These are phyloP conservation scores for Conoideocrella luteorostrata DNA, from an alignment of 2,329 filamentous ascomycete genomes.

Conservation along the genomic window DNA sequence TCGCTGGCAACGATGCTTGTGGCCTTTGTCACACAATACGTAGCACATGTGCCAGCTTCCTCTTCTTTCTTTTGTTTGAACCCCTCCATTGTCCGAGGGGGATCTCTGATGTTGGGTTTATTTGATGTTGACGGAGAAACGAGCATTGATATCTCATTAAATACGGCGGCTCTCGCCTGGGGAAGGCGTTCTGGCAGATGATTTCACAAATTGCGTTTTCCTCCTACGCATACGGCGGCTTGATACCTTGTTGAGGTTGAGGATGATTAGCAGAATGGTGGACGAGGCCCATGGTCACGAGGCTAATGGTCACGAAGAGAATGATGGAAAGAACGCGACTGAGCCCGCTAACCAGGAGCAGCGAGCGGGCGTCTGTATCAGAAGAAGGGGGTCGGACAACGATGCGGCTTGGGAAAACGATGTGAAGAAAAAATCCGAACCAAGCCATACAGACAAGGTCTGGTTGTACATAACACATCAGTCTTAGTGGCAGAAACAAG, in stretches of 20 bases:
- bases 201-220: not conserved
- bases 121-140: not conserved
- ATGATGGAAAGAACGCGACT: not conserved
- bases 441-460: no score
- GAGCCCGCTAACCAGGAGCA: no score
- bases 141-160: conserved; percentile 7
- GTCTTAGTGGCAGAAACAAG: no score
- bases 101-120: not conserved
- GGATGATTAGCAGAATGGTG: not conserved
- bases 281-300: not conserved
- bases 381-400: no score
- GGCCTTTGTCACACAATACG: not conserved
- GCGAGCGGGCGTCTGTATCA: no score
- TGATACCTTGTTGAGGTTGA: conserved; percentile 8
- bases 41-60: not conserved
- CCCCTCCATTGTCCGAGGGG: no score
- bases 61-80: not conserved
- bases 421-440: no score
- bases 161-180: conserved; percentile 13
- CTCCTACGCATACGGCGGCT: conserved; percentile 4
- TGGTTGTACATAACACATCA: no score
- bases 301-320: no score
- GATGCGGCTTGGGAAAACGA: no score
- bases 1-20: not conserved
- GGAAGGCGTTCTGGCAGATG: conserved; percentile 14